Percentiles rank a stretch among this genome's conserved stretches.
phyloP scores from a whole-genome alignment of 2,329 filamentous ascomycete genomes.

The Gremmenia infestans region DNA sequence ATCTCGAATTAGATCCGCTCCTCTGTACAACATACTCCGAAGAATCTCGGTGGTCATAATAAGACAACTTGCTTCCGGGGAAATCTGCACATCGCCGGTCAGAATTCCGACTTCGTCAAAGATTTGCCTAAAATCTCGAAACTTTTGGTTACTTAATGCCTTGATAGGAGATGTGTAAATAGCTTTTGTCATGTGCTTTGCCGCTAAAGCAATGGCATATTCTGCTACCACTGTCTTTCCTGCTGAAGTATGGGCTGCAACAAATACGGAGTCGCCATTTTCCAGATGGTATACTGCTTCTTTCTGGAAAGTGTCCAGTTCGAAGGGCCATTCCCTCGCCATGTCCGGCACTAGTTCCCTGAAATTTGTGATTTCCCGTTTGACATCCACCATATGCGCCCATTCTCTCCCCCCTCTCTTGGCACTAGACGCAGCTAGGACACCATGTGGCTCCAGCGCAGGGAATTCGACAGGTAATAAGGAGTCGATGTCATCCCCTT shows the following conservation, averaged over 20 bases:
- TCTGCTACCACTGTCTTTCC: conserved; percentile 98
- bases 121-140: conserved; percentile 82
- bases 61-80: conserved; percentile 92
- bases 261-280: conserved; percentile 94
- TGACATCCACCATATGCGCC: conserved; percentile 98
- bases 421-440: conserved; percentile 64
- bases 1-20: conserved; percentile 91
- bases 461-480: conserved; percentile 91
- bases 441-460: conserved; percentile 77
- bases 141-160: conserved; percentile 97
- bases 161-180: conserved; percentile 99
- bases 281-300: conserved; percentile 97
- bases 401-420: conserved; percentile 80
- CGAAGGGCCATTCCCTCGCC: conserved; percentile 94
- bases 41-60: conserved; percentile 99
- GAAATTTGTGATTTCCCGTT: conserved; percentile 91
- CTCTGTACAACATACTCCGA: conserved; percentile 95
- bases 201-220: conserved; percentile 91
- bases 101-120: conserved; percentile 97
- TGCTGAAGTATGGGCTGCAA: conserved; percentile 94
- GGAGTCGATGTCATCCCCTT: conserved; percentile 69
- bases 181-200: conserved; percentile 99
- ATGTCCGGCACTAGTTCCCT: conserved; percentile 89
- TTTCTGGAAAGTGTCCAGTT: conserved; percentile 97
- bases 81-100: conserved; percentile 96